Base-by-base conservation (phyloP, 106 monocot species). In the Dendrobium chrysotoxum region DNA sequence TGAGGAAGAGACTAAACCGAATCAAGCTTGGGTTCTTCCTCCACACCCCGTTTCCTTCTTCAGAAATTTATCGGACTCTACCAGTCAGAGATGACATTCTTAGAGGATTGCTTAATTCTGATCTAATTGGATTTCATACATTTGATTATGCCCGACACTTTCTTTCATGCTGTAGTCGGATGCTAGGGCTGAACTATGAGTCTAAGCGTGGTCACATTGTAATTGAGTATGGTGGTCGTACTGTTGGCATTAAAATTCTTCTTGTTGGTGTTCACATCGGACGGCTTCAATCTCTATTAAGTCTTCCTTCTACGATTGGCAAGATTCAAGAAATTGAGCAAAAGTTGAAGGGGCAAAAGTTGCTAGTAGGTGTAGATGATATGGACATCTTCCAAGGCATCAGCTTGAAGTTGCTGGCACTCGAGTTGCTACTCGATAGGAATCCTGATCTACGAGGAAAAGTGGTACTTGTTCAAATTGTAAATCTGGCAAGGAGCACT, bases 101-200 rank as follows among this genome's bases (percentile, higher is more conserved):
- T 13, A 85, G 84, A 53, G 91, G 88, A 39, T 80, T 96, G 10
- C 93, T 96, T 12, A 96, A 96, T 75, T 79, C 85, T 10, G 96
- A 96, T 47, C 84, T 96, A 15, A 86, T 96, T 25, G 96, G 96
- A 9, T 96, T 96, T 81, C 96, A 96, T 54, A 96, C 96, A 0
- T 96, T 88, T 28, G 96, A 96, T 25, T 93, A 96, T 64, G 96
- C 96, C 71, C 85, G 96, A 0, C 93, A 96, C 79, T 96, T 96
- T 81, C 85, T 96, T 11, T 88, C 89, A 13, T 91, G 93, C 83
- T 96, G 96, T 42, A 84, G 83, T 77, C 71, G 96, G 17, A 86
- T 96, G 91, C 84, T 96, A 4, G 96, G 96, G 17, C 44, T 96
- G 6, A 84, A 91, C 23, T 90, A 93, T 80, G 85, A 93, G 80